Evolutionary conservation across 176 grass and related monocot species (phyloP).

Genomic region (Oryza nivara): DNA sequence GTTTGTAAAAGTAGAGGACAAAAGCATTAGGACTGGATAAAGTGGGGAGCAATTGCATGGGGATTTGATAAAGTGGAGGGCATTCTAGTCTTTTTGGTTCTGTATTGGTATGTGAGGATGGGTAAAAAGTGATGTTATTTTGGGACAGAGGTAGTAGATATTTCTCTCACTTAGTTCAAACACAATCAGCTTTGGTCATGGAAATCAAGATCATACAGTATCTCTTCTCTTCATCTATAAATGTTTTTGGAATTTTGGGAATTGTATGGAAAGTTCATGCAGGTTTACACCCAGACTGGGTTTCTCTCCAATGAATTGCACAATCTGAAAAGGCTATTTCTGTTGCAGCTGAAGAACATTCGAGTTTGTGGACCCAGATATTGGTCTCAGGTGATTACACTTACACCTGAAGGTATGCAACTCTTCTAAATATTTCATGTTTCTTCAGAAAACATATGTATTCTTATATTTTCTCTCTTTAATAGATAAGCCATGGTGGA

Average conservation of each 20-base stretch:
- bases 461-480: slow-evolving; percentile 25
- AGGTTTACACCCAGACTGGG: neutral
- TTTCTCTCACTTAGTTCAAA: neutral
- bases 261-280: neutral
- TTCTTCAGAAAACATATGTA: slow-evolving; percentile 30
- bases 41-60: too few species aligned
- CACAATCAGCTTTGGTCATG: neutral
- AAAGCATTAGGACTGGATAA: too few species aligned
- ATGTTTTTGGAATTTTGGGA: neutral
- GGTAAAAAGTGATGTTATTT: too few species aligned
- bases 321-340: slow-evolving; percentile 29
- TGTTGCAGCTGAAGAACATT: slow-evolving; percentile 83
- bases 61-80: too few species aligned
- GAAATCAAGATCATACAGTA: neutral
- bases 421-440: slow-evolving; percentile 29
- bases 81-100: too few species aligned
- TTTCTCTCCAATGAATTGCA: neutral
- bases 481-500: slow-evolving; percentile 94
- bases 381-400: slow-evolving; percentile 83
- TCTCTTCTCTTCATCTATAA: neutral
- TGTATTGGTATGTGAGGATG: too few species aligned
- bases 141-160: neutral
- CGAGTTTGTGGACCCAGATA: slow-evolving; percentile 97
- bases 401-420: slow-evolving; percentile 78
- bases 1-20: too few species aligned